A percentile compares a stretch with the other conserved stretches of the same genome.
Conservation (phyloP, 2,329 filamentous ascomycete genomes). For the Pseudogymnoascus sp. region DNA sequence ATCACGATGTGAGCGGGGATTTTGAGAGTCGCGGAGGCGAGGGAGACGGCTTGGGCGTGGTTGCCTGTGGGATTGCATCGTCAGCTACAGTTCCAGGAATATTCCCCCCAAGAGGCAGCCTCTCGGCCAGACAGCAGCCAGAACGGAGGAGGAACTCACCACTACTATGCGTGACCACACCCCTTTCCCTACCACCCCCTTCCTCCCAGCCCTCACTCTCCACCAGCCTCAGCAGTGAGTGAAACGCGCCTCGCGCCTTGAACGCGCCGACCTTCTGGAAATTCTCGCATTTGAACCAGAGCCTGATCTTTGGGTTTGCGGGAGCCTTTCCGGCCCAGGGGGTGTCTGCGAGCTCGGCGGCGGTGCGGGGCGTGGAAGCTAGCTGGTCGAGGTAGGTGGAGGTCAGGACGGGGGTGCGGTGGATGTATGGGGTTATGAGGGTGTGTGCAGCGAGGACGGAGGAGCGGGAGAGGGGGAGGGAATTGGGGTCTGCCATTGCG, state of each 20-base stretch:
- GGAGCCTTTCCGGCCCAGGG: constrained; percentile 48
- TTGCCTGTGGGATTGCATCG: constrained; percentile 53
- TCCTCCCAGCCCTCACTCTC: constrained; percentile 52
- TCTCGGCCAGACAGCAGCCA: not conserved
- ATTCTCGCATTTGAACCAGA: constrained; percentile 97
- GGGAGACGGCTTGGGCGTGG: constrained; percentile 84
- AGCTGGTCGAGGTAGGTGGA: constrained; percentile 65
- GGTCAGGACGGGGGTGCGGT: constrained; percentile 76
- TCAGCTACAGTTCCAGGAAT: not conserved
- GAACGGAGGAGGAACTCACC: constrained; percentile 42
- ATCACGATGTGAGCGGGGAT: constrained; percentile 86
- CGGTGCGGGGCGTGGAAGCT: constrained; percentile 61
- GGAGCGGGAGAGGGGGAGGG: constrained; percentile 59
- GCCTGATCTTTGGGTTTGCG: constrained; percentile 55
- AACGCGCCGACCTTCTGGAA: constrained; percentile 85
- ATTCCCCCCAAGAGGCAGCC: no score
- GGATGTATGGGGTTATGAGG: constrained; percentile 67
- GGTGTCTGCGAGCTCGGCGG: constrained; percentile 46
- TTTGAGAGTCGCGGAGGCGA: constrained; percentile 65
- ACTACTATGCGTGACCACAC: constrained; percentile 84
- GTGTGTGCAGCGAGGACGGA: constrained; percentile 66
- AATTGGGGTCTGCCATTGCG: constrained; percentile 46
- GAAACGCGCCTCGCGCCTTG: constrained; percentile 85
- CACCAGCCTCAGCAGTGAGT: constrained; percentile 67
- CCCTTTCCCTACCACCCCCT: constrained; percentile 50